Base-by-base conservation (phyloP, 805 yeast genomes). In the Yarrowia sp. region DNA sequence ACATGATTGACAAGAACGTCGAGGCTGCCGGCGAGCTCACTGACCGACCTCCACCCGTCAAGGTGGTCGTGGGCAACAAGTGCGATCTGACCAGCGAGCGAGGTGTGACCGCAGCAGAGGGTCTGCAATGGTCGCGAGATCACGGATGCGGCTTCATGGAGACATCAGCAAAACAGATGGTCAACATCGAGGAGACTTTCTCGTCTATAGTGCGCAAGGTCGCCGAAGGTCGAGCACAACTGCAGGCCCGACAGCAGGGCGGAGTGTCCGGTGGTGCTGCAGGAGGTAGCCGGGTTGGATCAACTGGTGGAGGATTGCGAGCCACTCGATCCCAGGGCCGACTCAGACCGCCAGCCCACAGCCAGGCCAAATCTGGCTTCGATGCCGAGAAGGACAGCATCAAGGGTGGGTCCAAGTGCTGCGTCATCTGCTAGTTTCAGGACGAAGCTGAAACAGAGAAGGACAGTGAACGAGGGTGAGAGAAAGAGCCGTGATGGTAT, bases 121-220 rank as follows among this genome's bases (percentile, higher is more conserved):
- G 85, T 11, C 69, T 75, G 40, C 73, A 73, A 44, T 79, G 89
- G 70, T 92, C 93, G 40, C 80, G 82, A 66, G 78, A 80, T 65
- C 85, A 87, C 70, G 79, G 80, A 64, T 82, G 87, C 66, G 90
- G 89, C 43, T 92, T 91, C 74, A 82, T 90, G 75, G 98, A 92
- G 76, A 91, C 97, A 4, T 85, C 91, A 58, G 97, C 97, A 17
- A 90, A 90, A 74, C 89, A 88, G 71, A 87, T 90, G 70, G 85
- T 88, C 71, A 90, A 92, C 70, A 96, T 92, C 44, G 93, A 88
- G 72, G 88, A 85, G 71, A 86, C 91, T 0, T 88, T 88, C 72
- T 85, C 81, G 69, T 85, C 83, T 40, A 74, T 88, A 68, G 89
- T 87, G 16, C 81, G 91, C 28, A 79, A 81, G 58, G 84, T 87